Evolutionary conservation across 2,329 filamentous ascomycete genomes (phyloP).

Genomic region (Alternaria viburni): DNA sequence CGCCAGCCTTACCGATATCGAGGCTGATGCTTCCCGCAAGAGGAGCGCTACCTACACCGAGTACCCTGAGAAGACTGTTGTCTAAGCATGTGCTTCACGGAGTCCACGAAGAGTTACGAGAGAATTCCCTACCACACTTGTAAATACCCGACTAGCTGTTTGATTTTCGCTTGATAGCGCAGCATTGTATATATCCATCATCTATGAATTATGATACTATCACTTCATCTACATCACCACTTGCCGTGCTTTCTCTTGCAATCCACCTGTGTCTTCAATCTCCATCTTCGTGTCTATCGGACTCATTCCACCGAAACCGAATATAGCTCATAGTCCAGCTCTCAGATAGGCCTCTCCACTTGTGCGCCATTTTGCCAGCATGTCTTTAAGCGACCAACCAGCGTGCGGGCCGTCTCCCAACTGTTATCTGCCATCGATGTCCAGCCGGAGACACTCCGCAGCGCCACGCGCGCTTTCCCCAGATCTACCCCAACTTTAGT

Average conservation of each 20-base stretch:
- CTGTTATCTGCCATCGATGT: not conserved
- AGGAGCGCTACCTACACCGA: conserved; percentile 42
- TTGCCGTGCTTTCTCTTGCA: not conserved
- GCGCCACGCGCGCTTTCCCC: not conserved
- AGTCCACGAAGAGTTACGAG: not conserved
- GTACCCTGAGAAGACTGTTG: conserved; percentile 23
- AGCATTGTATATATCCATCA: not conserved
- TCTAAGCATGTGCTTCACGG: not conserved
- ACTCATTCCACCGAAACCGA: not conserved
- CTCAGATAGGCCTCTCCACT: not conserved
- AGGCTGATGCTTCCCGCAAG: conserved; percentile 41
- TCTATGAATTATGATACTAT: conserved; percentile 1
- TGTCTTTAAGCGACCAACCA: not conserved
- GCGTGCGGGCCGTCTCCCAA: not conserved
- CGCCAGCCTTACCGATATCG: conserved; percentile 41
- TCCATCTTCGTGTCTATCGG: not conserved
- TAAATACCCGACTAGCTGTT: not conserved
- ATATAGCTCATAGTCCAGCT: not conserved
- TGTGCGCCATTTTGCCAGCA: not conserved
- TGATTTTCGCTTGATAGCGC: not conserved
- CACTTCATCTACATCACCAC: not conserved
- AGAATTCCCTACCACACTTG: not conserved
- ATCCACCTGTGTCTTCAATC: not conserved
- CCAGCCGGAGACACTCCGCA: not conserved
- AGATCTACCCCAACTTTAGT: not conserved